Evolutionary conservation across 73 alveolate genomes (phyloP).

Genomic region (Tetrahymena malaccensis): DNA sequence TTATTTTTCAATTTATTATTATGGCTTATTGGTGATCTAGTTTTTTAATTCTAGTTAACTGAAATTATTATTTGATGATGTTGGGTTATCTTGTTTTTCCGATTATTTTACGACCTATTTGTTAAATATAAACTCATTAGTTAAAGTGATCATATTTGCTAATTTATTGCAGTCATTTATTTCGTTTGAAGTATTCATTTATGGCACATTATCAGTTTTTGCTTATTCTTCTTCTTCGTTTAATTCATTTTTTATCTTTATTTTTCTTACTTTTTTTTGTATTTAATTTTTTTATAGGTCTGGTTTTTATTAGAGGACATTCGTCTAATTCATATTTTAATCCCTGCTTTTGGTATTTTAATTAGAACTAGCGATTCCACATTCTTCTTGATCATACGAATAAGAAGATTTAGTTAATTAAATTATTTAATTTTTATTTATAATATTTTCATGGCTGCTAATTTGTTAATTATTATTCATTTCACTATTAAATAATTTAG

Average conservation of each 20-base stretch:
- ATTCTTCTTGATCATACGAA: not conserved
- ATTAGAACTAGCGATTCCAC: no score
- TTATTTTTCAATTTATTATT: not conserved
- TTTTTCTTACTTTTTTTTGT: not conserved
- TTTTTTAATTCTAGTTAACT: no score
- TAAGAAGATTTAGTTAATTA: not conserved
- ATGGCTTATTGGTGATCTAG: no score
- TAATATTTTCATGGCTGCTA: not conserved
- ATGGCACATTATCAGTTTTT: no score
- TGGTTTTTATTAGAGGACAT: not conserved
- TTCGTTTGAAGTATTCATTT: not conserved
- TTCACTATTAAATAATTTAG: no score
- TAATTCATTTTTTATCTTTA: not conserved
- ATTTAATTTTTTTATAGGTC: not conserved
- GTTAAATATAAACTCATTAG: not conserved
- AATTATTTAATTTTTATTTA: no score
- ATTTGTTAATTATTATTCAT: no score
- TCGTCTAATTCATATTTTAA: not conserved
- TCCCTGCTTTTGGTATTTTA: not conserved
- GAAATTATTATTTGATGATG: no score
- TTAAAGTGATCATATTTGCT: not conserved
- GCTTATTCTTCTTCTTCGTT: not conserved
- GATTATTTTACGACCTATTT: not conserved
- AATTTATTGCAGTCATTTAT: not conserved
- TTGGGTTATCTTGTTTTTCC: not conserved